Percentiles rank a stretch among this genome's conserved stretches.
Conservation (phyloP, 345 rosid species). For the Pugionium dolabratum region DNA sequence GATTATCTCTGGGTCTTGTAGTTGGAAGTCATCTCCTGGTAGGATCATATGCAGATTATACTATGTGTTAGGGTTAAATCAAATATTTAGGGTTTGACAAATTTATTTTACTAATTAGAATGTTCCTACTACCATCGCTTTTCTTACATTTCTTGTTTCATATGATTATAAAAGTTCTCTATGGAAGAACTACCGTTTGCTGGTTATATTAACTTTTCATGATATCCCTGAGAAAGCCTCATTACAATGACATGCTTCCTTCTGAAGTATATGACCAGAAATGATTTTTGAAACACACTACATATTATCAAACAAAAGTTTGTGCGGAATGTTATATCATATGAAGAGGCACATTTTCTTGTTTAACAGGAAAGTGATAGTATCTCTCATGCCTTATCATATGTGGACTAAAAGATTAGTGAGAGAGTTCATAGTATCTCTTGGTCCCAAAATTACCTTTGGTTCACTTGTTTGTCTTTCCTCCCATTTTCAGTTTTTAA, state of each 20-base stretch:
- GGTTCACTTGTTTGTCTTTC: slow-evolving; percentile 17
- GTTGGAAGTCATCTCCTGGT: slow-evolving; percentile 4
- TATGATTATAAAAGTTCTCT: not conserved
- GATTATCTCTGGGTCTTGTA: slow-evolving; percentile 21
- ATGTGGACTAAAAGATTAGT: slow-evolving; percentile 6
- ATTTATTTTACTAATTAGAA: not conserved
- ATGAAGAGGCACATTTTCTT: not conserved
- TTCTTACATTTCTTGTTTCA: not conserved
- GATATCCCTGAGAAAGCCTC: slow-evolving; percentile 14
- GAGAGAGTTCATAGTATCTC: not conserved
- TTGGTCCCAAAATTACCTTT: not conserved
- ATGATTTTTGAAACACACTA: not conserved
- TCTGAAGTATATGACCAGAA: slow-evolving; percentile 3
- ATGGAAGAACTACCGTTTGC: not conserved
- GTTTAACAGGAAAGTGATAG: not conserved
- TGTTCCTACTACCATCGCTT: not conserved
- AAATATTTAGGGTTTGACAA: too few species aligned
- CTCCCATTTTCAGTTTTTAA: not conserved
- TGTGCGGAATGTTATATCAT: not conserved
- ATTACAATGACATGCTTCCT: not conserved
- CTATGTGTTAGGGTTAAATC: not conserved
- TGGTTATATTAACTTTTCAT: not conserved
- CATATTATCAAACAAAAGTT: slow-evolving; percentile 7
- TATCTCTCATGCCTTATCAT: not conserved
- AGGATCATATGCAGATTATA: slow-evolving; percentile 12